Base-by-base conservation (phyloP, 2,329 filamentous ascomycete genomes). In the Didymosphaeria variabile region DNA sequence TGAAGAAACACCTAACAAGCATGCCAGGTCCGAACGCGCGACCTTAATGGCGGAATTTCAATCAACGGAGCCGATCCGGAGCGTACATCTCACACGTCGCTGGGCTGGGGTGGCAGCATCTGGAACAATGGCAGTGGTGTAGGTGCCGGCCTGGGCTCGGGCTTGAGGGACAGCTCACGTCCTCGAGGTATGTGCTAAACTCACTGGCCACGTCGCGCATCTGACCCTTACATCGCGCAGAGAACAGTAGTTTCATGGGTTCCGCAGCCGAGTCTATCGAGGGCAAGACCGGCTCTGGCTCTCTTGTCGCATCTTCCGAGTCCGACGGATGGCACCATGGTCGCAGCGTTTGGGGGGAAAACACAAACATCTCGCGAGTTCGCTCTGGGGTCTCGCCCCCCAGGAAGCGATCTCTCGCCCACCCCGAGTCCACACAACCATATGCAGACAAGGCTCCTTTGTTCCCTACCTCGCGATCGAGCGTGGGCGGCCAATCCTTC, bases 271-370 rank as follows among this genome's bases (percentile, higher is more conserved):
- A 79, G 21, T 69, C 73, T 31, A 65, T 83, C 42, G 85, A 86
- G 67, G 84, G 81, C 57, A 87, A 89, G 71, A 88, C 87, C 3
- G 91, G 90, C 52, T 92, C 90, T 6, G 85, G 88, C 62, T 90
- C 90, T 60, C 82, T 93, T 42, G 84, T 91, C 61, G 84, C 87
- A 47, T 87, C 88, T 45, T 91, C 90, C 10, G 89, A 92, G 71
- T 86, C 87, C 19, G 89, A 91, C 67, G 81, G 84, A 50, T 91
- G 89, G 88, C 79, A 77, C 55, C 81, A 81, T 49, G 79, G 82
- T 55, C 83, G 80, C 64, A 80, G 83, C 40, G 84, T 86, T 17
- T 93, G 90, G 90, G 85, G 84, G 64, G 85, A 87, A 49, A 66
- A 59, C 13, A 59, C 71, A 15, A 69, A 66, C 51, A 62, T 75